Evolutionary conservation across 352 stramenopile species (phyloP).

Genomic region (Globisporangium nagaii): DNA sequence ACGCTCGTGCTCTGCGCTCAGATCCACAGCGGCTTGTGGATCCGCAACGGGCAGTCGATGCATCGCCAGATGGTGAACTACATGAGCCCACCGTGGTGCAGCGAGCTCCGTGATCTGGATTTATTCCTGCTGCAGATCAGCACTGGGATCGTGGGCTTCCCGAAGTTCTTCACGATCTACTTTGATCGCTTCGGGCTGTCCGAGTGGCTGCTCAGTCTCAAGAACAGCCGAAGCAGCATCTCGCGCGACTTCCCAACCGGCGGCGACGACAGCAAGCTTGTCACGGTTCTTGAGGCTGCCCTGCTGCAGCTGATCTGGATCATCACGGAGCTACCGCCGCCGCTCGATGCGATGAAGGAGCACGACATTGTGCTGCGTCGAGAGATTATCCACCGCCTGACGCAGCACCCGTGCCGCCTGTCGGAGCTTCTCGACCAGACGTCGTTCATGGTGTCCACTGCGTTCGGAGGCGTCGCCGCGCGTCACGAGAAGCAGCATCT

Average conservation of each 20-base stretch:
- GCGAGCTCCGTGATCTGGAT: slow-evolving; percentile 67
- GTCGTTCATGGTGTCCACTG: slow-evolving; percentile 63
- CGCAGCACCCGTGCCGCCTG: slow-evolving; percentile 58
- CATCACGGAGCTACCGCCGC: slow-evolving; percentile 75
- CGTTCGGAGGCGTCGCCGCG: slow-evolving; percentile 57
- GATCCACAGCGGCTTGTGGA: slow-evolving; percentile 76
- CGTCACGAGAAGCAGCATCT: slow-evolving; percentile 66
- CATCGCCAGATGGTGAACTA: slow-evolving; percentile 79
- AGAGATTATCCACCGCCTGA: slow-evolving; percentile 85
- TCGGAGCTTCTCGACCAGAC: slow-evolving; percentile 81
- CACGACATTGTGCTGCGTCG: slow-evolving; percentile 65
- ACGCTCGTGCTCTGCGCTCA: slow-evolving; percentile 72
- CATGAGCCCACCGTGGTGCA: slow-evolving; percentile 64
- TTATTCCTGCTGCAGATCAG: slow-evolving; percentile 71
- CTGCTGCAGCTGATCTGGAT: slow-evolving; percentile 85
- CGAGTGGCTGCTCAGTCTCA: slow-evolving; percentile 64
- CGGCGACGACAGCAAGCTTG: slow-evolving; percentile 54
- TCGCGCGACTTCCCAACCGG: slow-evolving; percentile 25
- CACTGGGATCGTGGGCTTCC: slow-evolving; percentile 47
- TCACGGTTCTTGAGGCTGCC: slow-evolving; percentile 66
- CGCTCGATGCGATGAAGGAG: slow-evolving; percentile 52
- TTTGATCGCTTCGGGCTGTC: slow-evolving; percentile 78
- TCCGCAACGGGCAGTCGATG: slow-evolving; percentile 83
- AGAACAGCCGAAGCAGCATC: slow-evolving; percentile 41
- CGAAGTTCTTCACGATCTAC: slow-evolving; percentile 72